A percentile compares a stretch with the other conserved stretches of the same genome.
phyloP scores from a whole-genome alignment of 2,329 filamentous ascomycete species.

The Aureobasidium sp. region DNA sequence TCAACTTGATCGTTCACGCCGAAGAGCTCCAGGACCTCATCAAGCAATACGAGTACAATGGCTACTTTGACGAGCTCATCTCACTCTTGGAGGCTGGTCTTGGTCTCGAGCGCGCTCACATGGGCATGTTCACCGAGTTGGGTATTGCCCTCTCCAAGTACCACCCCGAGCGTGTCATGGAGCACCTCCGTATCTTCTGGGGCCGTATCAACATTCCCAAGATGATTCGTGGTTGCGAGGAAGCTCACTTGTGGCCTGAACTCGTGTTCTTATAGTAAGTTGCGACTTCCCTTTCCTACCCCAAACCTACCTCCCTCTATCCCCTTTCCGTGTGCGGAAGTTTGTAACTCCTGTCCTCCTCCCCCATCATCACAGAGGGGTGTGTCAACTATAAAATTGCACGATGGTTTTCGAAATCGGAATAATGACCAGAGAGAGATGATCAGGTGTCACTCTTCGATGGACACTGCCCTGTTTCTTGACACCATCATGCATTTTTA shows the following conservation, averaged over 20 bases:
- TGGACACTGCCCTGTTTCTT: too few species aligned
- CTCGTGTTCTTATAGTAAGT: conserved; percentile 78
- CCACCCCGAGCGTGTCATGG: conserved; percentile 92
- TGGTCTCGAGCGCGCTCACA: conserved; percentile 62
- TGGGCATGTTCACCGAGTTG: conserved; percentile 93
- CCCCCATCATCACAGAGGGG: too few species aligned
- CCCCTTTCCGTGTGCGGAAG: neutral
- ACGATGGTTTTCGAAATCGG: too few species aligned
- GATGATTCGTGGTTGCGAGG: conserved; percentile 87
- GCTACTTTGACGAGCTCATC: conserved; percentile 98
- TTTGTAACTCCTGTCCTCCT: too few species aligned
- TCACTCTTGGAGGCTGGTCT: conserved; percentile 88
- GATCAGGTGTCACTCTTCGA: too few species aligned
- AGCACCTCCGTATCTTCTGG: conserved; percentile 99
- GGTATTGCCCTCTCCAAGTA: conserved; percentile 91
- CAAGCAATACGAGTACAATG: conserved; percentile 92
- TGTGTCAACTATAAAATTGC: too few species aligned
- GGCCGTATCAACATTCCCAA: conserved; percentile 95
- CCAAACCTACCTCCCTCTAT: neutral
- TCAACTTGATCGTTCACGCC: conserved; percentile 95
- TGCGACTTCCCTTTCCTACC: neutral
- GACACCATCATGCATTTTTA: too few species aligned
- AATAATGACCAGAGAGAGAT: too few species aligned
- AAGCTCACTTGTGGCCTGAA: conserved; percentile 94
- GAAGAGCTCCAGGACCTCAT: conserved; percentile 90